Percentiles rank a stretch among this genome's conserved stretches.
Evolutionary conservation across 2,329 filamentous ascomycete genomes (phyloP).

Genomic region (Knufia petricola): DNA sequence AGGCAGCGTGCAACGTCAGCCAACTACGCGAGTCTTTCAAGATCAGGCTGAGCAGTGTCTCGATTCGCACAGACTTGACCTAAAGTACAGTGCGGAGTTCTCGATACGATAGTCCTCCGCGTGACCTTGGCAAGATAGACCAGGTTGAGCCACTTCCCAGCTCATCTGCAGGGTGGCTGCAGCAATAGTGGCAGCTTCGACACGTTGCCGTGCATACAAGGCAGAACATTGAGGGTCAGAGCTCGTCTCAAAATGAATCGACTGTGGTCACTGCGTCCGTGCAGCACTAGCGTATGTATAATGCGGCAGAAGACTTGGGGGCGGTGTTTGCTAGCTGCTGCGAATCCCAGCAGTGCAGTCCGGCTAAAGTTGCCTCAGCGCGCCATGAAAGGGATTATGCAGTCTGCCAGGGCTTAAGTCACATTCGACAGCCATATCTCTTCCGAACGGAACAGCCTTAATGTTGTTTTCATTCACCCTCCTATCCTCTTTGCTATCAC

Average conservation of each 20-base stretch:
- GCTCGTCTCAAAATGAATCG: background rate
- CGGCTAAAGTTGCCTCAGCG: background rate
- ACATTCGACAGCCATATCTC: background rate
- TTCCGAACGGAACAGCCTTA: background rate
- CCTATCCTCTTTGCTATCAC: too few species aligned
- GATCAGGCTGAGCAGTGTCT: constrained; percentile 12
- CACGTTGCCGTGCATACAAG: background rate
- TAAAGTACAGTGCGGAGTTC: background rate
- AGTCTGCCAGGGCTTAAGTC: background rate
- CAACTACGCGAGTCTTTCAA: background rate
- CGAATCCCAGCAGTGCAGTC: background rate
- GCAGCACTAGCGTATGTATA: background rate
- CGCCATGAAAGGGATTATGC: too few species aligned
- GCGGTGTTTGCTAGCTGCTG: background rate
- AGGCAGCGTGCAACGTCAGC: background rate
- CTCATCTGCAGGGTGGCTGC: background rate
- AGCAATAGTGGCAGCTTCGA: background rate
- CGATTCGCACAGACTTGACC: background rate
- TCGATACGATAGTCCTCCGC: constrained; percentile 17
- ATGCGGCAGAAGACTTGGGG: background rate
- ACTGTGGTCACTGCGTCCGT: background rate
- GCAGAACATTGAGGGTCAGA: background rate
- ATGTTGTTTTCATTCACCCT: too few species aligned
- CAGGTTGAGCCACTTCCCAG: background rate
- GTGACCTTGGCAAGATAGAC: background rate